A percentile compares a stretch with the other conserved stretches of the same genome.
Conservation (phyloP, 2,329 filamentous ascomycete species). For the Hypoxylon sp. region DNA sequence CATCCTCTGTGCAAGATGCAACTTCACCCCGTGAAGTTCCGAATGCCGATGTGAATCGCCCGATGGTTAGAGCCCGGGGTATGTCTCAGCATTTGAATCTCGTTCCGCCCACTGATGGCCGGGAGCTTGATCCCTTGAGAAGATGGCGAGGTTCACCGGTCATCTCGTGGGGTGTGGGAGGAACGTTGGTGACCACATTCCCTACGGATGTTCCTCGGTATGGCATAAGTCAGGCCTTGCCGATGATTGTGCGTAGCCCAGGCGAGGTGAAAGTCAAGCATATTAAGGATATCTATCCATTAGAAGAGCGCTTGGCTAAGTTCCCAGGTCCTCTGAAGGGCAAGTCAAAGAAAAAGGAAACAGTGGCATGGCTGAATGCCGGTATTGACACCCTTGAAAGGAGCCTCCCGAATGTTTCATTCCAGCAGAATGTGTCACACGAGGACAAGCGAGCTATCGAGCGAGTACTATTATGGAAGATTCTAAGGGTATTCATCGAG, state of each 20-base stretch:
- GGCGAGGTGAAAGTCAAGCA: slow-evolving; percentile 85
- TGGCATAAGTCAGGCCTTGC: slow-evolving; percentile 75
- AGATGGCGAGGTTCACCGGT: slow-evolving; percentile 92
- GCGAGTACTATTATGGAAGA: slow-evolving; percentile 86
- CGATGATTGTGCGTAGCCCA: slow-evolving; percentile 83
- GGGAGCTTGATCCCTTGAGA: slow-evolving; percentile 80
- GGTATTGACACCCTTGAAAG: slow-evolving; percentile 81
- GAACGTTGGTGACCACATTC: slow-evolving; percentile 84
- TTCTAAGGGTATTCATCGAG: slow-evolving; percentile 84
- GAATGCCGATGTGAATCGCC: slow-evolving; percentile 36
- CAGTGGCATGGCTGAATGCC: slow-evolving; percentile 79
- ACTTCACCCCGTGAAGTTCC: slow-evolving; percentile 52
- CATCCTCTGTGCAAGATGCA: slow-evolving; percentile 65
- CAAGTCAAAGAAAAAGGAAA: slow-evolving; percentile 96
- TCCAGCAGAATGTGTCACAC: slow-evolving; percentile 64
- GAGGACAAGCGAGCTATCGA: slow-evolving; percentile 81
- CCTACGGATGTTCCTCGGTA: slow-evolving; percentile 91
- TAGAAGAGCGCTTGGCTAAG: slow-evolving; percentile 77
- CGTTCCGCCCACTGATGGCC: slow-evolving; percentile 72
- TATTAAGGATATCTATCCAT: slow-evolving; percentile 77
- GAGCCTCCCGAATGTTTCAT: slow-evolving; percentile 61
- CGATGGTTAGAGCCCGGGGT: slow-evolving; percentile 59
- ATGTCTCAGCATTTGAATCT: slow-evolving; percentile 68
- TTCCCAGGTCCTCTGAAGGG: slow-evolving; percentile 91
- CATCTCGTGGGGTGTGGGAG: slow-evolving; percentile 89